A percentile compares a stretch with the other conserved stretches of the same genome.
phyloP scores from a whole-genome alignment of 1,139 yeast genomes.

The Diutina rugosa region DNA sequence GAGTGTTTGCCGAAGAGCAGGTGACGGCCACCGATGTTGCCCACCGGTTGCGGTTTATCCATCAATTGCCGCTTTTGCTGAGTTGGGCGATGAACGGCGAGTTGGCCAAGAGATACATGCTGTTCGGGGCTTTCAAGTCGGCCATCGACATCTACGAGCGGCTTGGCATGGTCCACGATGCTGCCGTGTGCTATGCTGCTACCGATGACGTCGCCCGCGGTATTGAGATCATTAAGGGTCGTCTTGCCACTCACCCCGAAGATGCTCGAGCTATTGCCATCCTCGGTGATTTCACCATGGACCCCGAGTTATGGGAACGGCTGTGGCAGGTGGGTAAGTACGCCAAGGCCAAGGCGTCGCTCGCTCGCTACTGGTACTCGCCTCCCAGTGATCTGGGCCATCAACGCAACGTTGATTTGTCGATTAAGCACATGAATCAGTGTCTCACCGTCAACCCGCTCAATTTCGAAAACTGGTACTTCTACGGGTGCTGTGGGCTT shows the following conservation, averaged over 20 bases:
- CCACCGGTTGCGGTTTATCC: conserved; percentile 53
- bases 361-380: conserved; percentile 58
- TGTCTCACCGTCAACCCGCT: conserved; percentile 68
- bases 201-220: conserved; percentile 68
- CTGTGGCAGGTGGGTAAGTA: conserved; percentile 84
- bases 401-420: conserved; percentile 36
- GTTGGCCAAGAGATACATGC: conserved; percentile 80
- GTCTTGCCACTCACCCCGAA: conserved; percentile 45
- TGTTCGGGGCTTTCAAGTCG: conserved; percentile 72
- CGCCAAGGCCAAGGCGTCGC: conserved; percentile 74
- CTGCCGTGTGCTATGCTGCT: conserved; percentile 85
- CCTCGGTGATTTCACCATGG: conserved; percentile 73
- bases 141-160: conserved; percentile 87
- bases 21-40: conserved; percentile 22
- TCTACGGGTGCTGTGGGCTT: conserved; percentile 84
- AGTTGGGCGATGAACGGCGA: conserved; percentile 77
- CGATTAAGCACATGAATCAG: conserved; percentile 61
- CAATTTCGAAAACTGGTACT: conserved; percentile 75
- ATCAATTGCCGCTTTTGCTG: conserved; percentile 66
- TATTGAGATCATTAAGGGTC: conserved; percentile 37
- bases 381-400: conserved; percentile 50
- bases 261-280: conserved; percentile 82
- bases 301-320: conserved; percentile 66
- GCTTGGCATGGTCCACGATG: conserved; percentile 64
- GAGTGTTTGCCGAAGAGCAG: conserved; percentile 39